Evolutionary conservation across 805 yeast species (phyloP).

Genomic region (Wickerhamomyces chaumierensis): DNA sequence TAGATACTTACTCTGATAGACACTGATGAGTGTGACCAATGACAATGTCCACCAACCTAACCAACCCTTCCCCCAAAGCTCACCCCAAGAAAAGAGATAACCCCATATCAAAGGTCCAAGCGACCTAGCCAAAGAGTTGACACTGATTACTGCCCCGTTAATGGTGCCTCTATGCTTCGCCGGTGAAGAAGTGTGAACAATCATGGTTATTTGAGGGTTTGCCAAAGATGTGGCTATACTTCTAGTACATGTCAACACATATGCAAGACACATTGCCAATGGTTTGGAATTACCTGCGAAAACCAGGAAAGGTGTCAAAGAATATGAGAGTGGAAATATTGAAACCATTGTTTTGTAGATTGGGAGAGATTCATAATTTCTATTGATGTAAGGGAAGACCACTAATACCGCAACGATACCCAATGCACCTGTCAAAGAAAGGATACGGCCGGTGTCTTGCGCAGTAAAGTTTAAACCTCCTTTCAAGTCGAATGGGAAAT

Average conservation of each 20-base stretch:
- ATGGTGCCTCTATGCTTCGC: conserved; percentile 7
- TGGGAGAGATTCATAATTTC: conserved; percentile 11
- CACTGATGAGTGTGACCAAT: conserved; percentile 16
- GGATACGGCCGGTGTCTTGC: conserved; percentile 11
- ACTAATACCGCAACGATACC: conserved; percentile 10
- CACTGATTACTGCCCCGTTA: conserved; percentile 7
- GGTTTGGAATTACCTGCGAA: conserved; percentile 7
- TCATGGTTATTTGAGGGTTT: conserved; percentile 8
- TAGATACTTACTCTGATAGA: conserved; percentile 19
- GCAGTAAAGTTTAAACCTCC: conserved; percentile 14
- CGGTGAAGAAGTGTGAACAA: conserved; percentile 8
- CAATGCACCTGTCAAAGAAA: conserved; percentile 13
- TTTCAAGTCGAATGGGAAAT: conserved; percentile 11
- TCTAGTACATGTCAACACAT: conserved; percentile 3
- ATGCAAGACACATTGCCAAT: conserved; percentile 3
- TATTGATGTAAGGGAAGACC: conserved; percentile 13
- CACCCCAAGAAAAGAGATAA: conserved; percentile 10
- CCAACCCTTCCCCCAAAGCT: conserved; percentile 8
- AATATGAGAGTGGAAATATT: conserved; percentile 11
- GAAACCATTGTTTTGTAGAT: conserved; percentile 9
- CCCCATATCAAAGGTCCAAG: conserved; percentile 11
- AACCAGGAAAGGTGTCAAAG: conserved; percentile 10
- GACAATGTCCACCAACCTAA: conserved; percentile 10
- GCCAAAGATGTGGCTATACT: conserved; percentile 5
- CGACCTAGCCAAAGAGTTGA: conserved; percentile 7